phyloP scores from a whole-genome alignment of 192 early-diverging fungal genomes.

The Haplosporangium gracile region DNA sequence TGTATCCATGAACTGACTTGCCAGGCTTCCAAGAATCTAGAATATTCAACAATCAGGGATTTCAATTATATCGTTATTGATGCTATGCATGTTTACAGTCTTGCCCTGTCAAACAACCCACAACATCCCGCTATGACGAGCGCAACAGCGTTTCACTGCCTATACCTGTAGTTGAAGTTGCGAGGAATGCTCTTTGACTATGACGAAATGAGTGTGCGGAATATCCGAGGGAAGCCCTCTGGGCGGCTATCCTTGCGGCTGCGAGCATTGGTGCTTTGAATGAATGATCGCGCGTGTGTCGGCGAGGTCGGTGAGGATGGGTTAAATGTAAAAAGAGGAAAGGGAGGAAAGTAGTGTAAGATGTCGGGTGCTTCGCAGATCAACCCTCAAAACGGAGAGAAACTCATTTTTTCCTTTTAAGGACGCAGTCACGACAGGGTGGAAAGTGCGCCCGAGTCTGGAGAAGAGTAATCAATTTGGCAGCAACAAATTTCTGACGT shows the following conservation, averaged over 20 bases:
- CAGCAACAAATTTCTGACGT: too few relatives aligned
- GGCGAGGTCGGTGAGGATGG: not conserved
- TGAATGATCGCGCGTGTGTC: not conserved
- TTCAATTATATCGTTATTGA: not conserved
- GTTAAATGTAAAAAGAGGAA: not conserved
- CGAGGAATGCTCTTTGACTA: conserved; percentile 38
- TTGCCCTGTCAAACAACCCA: too few relatives aligned
- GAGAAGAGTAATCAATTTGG: too few relatives aligned
- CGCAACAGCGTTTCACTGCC: not conserved
- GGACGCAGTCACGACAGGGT: not conserved
- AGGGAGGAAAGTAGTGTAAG: too few relatives aligned
- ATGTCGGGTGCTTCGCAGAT: not conserved
- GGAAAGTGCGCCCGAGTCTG: too few relatives aligned
- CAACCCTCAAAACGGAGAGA: not conserved
- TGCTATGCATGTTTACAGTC: not conserved
- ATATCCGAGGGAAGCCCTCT: conserved; percentile 15
- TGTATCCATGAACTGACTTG: conserved; percentile 49
- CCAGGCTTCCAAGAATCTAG: conserved; percentile 51
- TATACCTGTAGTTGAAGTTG: conserved; percentile 13
- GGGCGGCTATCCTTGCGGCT: conserved; percentile 35
- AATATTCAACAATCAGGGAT: not conserved
- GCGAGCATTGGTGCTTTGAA: conserved; percentile 34
- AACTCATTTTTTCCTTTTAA: not conserved
- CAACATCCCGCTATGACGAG: too few relatives aligned
- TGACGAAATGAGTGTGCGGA: conserved; percentile 24